Base-by-base conservation (phyloP, 2,329 filamentous ascomycete genomes). In the Penicillium sp. region DNA sequence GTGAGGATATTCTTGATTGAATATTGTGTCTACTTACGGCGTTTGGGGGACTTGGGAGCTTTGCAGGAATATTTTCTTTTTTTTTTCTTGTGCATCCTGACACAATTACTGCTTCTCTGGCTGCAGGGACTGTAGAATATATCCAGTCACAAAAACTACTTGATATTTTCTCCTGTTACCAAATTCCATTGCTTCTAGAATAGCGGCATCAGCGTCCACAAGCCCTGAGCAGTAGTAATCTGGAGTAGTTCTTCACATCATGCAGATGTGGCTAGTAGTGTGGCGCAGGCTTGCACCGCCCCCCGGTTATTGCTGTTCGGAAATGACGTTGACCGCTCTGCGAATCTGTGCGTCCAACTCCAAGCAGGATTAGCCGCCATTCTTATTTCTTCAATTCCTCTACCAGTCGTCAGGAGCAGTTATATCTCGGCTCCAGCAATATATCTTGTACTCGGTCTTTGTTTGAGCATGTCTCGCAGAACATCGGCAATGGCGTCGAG, bases 11-110 rank as follows among this genome's bases (percentile, higher is more conserved):
- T 45, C 25, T 36, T 48, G 29, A 47, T 43, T 38, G 43, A 48
- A 35, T 41, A 50, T 62, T 57, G 57, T 66, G 59, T 65, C 59
- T 67, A 59, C 56, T 66, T 67, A 59, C 48, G 66, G 66, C 66
- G 66, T 69, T 69, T 55, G 60, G 63, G 64, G 61, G 63, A 65
- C 60, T 56, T 48, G 60, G 64, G 62, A 62, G 56, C 59, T 65
- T 58, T 62, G 51, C 57, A 62, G 58, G 60, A 62, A 62, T 48
- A 56, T 58, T 55, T 61, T 56, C 55, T 54, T n/a, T n/a, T n/a
- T n/a, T n/a, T 54, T 56, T 56, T 59, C 51, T 60, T 65, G 60
- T 61, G 58, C 57, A 59, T 62, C 54, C 54, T 62, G 54, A 52
- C 55, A 56, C 57, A 62, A 55, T 57, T 54, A 45, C 52, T 58